Conservation (phyloP, 2,329 filamentous ascomycete genomes). For the Fusarium tuaranense region DNA sequence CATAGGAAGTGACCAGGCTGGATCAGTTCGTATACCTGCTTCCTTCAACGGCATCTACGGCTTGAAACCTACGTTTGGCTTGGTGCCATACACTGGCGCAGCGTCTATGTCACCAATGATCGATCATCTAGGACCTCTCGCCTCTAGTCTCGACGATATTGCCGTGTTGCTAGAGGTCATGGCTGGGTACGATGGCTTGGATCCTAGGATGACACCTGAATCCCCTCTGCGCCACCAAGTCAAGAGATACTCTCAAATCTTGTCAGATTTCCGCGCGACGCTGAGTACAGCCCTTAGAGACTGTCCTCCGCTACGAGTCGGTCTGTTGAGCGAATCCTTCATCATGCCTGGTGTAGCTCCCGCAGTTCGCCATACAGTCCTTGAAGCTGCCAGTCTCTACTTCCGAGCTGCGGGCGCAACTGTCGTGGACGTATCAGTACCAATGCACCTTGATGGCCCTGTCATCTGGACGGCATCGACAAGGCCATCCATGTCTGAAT, state of each 20-base stretch:
- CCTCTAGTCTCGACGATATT: constrained; percentile 53
- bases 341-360: constrained; percentile 51
- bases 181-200: constrained; percentile 59
- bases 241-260: constrained; percentile 46
- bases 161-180: constrained; percentile 48
- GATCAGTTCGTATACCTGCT: constrained; percentile 48
- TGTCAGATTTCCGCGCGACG: constrained; percentile 21
- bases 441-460: constrained; percentile 60
- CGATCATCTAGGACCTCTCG: constrained; percentile 59
- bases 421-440: constrained; percentile 59
- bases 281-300: constrained; percentile 14
- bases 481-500: constrained; percentile 48
- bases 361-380: constrained; percentile 54
- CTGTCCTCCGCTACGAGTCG: constrained; percentile 53
- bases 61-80: constrained; percentile 54
- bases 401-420: constrained; percentile 56
- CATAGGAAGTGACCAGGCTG: constrained; percentile 48
- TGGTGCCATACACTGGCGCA: constrained; percentile 59
- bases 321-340: constrained; percentile 59
- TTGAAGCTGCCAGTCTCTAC: constrained; percentile 45
- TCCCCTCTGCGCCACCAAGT: constrained; percentile 51
- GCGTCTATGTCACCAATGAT: constrained; percentile 55
- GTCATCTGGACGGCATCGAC: constrained; percentile 48
- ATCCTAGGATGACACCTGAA: constrained; percentile 55
- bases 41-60: constrained; percentile 49